phyloP scores from a whole-genome alignment of 495 filamentous ascomycete genomes.

The Staphylotrichum longicolle region DNA sequence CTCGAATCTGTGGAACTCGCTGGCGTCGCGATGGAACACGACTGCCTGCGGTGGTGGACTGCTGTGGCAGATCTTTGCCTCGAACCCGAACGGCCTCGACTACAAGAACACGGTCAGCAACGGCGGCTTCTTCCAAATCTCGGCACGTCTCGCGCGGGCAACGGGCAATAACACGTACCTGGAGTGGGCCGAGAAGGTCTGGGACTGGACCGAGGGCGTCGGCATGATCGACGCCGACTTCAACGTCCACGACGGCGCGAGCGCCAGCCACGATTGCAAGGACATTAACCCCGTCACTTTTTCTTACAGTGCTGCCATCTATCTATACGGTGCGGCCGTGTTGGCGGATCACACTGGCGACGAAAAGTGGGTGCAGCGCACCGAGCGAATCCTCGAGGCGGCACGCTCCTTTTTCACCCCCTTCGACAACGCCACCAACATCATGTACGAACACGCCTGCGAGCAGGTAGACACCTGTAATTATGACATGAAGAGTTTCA shows the following conservation, averaged over 20 bases:
- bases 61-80: slow-evolving; percentile 80
- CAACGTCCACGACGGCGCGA: slow-evolving; percentile 58
- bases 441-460: slow-evolving; percentile 72
- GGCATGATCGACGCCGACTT: slow-evolving; percentile 51
- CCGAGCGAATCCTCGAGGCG: slow-evolving; percentile 48
- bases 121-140: slow-evolving; percentile 66
- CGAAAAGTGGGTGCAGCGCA: slow-evolving; percentile 50
- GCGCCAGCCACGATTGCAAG: slow-evolving; percentile 45
- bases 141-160: slow-evolving; percentile 64
- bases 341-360: slow-evolving; percentile 62
- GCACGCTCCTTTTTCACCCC: slow-evolving; percentile 46
- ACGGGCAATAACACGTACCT: slow-evolving; percentile 63
- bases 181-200: slow-evolving; percentile 67
- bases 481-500: slow-evolving; percentile 74
- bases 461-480: slow-evolving; percentile 63
- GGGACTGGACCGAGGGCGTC: slow-evolving; percentile 60
- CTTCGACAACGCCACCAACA: slow-evolving; percentile 47
- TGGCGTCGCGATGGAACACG: slow-evolving; percentile 65
- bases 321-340: slow-evolving; percentile 63
- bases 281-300: slow-evolving; percentile 50
- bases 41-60: slow-evolving; percentile 68
- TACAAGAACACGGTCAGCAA: slow-evolving; percentile 74
- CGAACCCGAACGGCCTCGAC: slow-evolving; percentile 65
- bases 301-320: slow-evolving; percentile 65
- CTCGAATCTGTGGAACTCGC: slow-evolving; percentile 45